These are phyloP conservation scores for Citrus sp. DNA, from an alignment of 345 rosid species.

Conservation along the genomic window DNA sequence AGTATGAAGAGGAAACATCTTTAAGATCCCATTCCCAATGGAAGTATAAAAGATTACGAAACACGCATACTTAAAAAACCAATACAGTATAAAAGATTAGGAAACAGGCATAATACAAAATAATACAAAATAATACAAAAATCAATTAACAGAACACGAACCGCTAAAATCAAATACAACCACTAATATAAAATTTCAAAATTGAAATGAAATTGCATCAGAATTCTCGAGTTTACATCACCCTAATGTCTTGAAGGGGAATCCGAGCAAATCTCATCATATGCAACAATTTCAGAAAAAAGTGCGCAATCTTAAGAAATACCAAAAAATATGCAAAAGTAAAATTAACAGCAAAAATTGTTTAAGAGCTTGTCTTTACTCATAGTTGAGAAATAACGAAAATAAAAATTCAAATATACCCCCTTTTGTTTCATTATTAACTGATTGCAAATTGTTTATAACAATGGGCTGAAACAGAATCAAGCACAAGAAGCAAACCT, in stretches of 20 bases:
- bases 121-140: too few species aligned
- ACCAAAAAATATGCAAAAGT: not conserved
- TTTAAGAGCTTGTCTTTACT: not conserved
- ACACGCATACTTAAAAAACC: not conserved
- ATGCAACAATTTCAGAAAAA: conserved; percentile 8
- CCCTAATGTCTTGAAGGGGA: conserved; percentile 52
- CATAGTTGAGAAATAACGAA: not conserved
- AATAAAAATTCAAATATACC: not conserved
- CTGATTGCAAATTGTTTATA: not conserved
- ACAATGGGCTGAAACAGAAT: not conserved
- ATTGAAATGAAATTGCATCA: conserved; percentile 31
- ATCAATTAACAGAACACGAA: not conserved
- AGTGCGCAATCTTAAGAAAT: not conserved
- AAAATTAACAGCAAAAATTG: not conserved
- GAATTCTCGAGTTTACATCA: conserved; percentile 62
- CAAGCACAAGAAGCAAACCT: conserved; percentile 48
- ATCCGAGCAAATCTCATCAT: conserved; percentile 55
- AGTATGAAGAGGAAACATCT: not conserved
- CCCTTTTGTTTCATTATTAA: not conserved
- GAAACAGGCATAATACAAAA: not conserved
- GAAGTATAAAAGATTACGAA: not conserved
- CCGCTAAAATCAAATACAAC: not conserved
- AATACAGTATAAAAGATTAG: not conserved
- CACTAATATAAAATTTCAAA: not conserved
- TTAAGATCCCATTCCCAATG: not conserved